Conservation (phyloP, 2,329 filamentous ascomycete genomes). For the Sporothrix inflata region DNA sequence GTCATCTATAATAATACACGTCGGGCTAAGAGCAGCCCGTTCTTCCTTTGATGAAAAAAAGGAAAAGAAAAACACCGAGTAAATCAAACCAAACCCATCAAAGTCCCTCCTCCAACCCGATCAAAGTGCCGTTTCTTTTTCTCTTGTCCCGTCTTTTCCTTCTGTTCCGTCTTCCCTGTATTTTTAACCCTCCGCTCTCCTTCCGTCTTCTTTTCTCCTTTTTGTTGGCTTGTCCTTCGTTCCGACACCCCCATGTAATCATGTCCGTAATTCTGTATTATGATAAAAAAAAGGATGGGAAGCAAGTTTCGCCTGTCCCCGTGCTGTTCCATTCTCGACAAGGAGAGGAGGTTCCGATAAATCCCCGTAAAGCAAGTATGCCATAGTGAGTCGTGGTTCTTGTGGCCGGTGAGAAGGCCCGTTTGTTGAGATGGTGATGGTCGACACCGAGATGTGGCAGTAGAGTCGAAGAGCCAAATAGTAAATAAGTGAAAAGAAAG, state of each 20-base stretch:
- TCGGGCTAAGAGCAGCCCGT: not conserved
- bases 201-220: not conserved
- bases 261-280: slow-evolving; percentile 9
- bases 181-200: not conserved
- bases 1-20: slow-evolving; percentile 19
- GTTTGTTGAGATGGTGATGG: not conserved
- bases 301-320: not conserved
- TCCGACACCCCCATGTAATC: not conserved
- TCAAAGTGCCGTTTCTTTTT: not conserved
- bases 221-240: not conserved
- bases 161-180: not conserved
- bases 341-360: not conserved
- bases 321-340: not conserved
- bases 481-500: not conserved
- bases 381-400: not conserved
- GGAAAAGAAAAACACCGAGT: not conserved
- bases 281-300: not conserved
- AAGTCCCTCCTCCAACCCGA: not conserved
- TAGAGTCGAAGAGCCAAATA: not conserved
- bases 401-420: not conserved
- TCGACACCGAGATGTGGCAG: not conserved
- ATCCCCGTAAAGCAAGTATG: not conserved
- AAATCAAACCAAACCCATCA: not conserved
- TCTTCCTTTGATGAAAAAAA: not conserved
- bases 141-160: not conserved